Evolutionary conservation across 768 basidiomycete species (phyloP), one percentile per base, ranked within the genome.

Genomic region (Krasilnikovozyma curviuscula): DNA sequence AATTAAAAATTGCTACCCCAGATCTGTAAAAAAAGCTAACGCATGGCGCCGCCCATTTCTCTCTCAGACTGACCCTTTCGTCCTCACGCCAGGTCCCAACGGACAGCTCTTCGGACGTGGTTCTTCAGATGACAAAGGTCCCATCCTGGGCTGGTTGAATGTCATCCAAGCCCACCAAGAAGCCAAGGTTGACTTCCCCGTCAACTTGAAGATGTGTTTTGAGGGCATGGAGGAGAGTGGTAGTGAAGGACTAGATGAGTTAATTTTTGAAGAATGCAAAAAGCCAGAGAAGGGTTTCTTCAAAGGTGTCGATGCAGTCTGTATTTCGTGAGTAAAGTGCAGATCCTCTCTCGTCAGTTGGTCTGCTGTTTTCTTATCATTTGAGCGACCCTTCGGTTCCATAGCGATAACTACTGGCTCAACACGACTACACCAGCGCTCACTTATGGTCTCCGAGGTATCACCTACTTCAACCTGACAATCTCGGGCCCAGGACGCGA

Each of bases 211-310:
- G 54, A 78, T 83, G 69, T 84, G 82, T 70, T 88, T 97, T 57
- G 91, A 97, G 63, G 89, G 69, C 41, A 97, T 93, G 89, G 91
- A 97, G 63, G 91, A 97, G 68, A 79, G 73, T 53, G 89, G 88
- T 5, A 83, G 80, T 34, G 82, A 83, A 56, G 86, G 88, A 1
- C 71, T 95, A 12, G 88, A 93, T 57, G 81, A 83, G 29, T 74
- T 91, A 37, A 83, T 95, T 53, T 65, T 70, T 51, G 69, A 69
- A 40, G 88, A 93, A 69, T 74, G 76, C 10, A 68, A 73, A 34
- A 70, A 73, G 39, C 79, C 78, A 31, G 66, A 68, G 53, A 67
- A 70, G 41, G 73, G 75, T 21, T 93, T 78, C 73, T 89, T 93
- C 65, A 72, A 79, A 32, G 83, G 79, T 6, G 79, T 86, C 21